phyloP scores from a whole-genome alignment of 2,329 filamentous ascomycete genomes.

The Coleophoma crateriformis region DNA sequence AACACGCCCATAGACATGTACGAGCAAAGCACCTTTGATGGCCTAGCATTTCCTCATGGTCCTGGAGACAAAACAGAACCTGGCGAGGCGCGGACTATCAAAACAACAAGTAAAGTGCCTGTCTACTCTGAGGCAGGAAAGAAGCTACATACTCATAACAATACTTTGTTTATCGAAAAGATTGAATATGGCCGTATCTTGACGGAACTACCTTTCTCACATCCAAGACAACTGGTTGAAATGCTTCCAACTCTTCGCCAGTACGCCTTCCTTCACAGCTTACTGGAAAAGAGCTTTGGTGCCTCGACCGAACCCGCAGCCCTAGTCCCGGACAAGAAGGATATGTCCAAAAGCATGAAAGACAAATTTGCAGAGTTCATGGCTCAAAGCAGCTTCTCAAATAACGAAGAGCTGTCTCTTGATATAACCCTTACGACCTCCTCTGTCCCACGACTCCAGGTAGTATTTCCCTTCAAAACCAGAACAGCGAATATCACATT shows the following conservation, averaged over 20 bases:
- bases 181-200: conserved; percentile 65
- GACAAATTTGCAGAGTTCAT: conserved; percentile 24
- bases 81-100: conserved; percentile 52
- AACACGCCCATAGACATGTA: conserved; percentile 53
- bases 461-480: conserved; percentile 21
- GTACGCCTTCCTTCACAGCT: conserved; percentile 63
- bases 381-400: conserved; percentile 4
- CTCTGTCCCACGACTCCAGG: conserved; percentile 18
- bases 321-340: neutral
- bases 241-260: conserved; percentile 72
- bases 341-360: conserved; percentile 14
- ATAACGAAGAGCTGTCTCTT: conserved; percentile 9
- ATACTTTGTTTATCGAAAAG: conserved; percentile 65
- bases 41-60: conserved; percentile 46
- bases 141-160: conserved; percentile 37
- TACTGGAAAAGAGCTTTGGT: conserved; percentile 59
- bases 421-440: conserved; percentile 23
- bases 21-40: conserved; percentile 37
- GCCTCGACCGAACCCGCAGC: conserved; percentile 1
- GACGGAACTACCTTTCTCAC: conserved; percentile 66
- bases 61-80: conserved; percentile 42
- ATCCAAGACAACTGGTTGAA: conserved; percentile 69
- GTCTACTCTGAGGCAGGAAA: conserved; percentile 26
- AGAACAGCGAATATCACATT: conserved; percentile 23
- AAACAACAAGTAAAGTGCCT: conserved; percentile 39